phyloP scores from a whole-genome alignment of 495 filamentous ascomycete genomes.

The Aspergillus affinis region DNA sequence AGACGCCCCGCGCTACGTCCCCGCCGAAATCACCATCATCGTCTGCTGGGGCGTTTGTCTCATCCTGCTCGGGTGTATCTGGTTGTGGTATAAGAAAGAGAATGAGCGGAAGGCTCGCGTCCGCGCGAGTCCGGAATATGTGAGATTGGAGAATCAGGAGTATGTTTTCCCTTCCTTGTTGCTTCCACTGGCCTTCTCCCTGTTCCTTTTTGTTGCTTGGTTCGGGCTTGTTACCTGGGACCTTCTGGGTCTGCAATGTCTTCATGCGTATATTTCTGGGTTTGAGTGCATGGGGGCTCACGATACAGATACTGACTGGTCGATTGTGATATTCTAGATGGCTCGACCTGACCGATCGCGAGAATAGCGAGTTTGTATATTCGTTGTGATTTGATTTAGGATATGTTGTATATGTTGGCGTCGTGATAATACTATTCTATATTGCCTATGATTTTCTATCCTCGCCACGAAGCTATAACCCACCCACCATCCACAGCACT shows the following conservation, averaged over 20 bases:
- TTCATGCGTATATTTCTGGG: no score
- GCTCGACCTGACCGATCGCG: conserved; percentile 19
- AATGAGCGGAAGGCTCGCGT: conserved; percentile 61
- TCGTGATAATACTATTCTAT: neutral
- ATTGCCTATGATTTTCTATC: no score
- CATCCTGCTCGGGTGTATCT: conserved; percentile 59
- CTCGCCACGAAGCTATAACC: no score
- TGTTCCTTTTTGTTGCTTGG: neutral
- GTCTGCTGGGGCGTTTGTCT: conserved; percentile 60
- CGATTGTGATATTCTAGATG: neutral
- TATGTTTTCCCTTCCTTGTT: conserved; percentile 25
- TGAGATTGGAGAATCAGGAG: conserved; percentile 68
- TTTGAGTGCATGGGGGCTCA: no score
- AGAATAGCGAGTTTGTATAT: conserved; percentile 45
- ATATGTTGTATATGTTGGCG: neutral
- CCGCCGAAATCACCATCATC: conserved; percentile 67
- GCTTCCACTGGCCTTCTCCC: no score
- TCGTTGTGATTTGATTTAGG: conserved; percentile 18
- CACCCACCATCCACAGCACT: no score
- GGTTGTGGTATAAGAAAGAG: conserved; percentile 58
- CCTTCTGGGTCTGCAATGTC: neutral
- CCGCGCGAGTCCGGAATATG: conserved; percentile 55
- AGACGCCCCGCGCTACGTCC: conserved; percentile 62
- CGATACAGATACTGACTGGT: neutral
- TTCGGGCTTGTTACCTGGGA: no score